Base-by-base conservation (phyloP, 2,329 filamentous ascomycete genomes). In the Phialemoniopsis sp. region DNA sequence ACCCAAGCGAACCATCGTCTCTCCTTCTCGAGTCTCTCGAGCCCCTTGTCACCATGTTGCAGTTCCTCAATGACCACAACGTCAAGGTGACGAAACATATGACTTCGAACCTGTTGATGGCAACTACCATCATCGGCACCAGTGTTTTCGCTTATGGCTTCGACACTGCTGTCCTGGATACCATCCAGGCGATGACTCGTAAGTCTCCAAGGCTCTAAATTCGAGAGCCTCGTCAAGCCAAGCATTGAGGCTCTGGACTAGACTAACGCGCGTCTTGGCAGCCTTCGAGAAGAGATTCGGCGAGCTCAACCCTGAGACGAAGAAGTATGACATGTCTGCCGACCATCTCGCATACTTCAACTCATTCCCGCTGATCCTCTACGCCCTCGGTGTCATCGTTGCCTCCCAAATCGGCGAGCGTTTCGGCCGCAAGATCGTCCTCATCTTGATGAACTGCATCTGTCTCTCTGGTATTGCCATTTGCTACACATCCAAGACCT, bases 71-170 rank as follows among this genome's bases (percentile, higher is more conserved):
- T 16, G 28, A 39, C 4, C 47, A 44, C 39, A 51, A 51, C 34
- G 43, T 47, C 37, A 45, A 46, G 44, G 40, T 47, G 29, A 47
- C 44, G 26, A 37, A 29, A 18, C 39, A 47, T 29, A 38, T 51
- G 16, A 50, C 47, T 13, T 44, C 44, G 2, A 51, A 50, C 13
- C 34, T 49, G 29, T 17, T 50, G 31, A 34, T 45, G 30, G 44
- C 49, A 19, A 41, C 47, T 9, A 29, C 50, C 29, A 40, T 47
- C 3, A 38, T 51, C n/a, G 46, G 44, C 30, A 43, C 45, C 32
- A 49, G 46, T 29, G 49, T 50, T 35, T 51, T 51, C 32, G 38
- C 47, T 7, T 51, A 47, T 29, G 49, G 49, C 8, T 51, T 47
- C 38, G 46, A 51, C 26, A 46, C 37, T 9, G 46, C 47, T 26